These are phyloP conservation scores for Ceratocystis diversiconidia DNA, from an alignment of 2,329 filamentous ascomycete genomes.

Conservation along the genomic window DNA sequence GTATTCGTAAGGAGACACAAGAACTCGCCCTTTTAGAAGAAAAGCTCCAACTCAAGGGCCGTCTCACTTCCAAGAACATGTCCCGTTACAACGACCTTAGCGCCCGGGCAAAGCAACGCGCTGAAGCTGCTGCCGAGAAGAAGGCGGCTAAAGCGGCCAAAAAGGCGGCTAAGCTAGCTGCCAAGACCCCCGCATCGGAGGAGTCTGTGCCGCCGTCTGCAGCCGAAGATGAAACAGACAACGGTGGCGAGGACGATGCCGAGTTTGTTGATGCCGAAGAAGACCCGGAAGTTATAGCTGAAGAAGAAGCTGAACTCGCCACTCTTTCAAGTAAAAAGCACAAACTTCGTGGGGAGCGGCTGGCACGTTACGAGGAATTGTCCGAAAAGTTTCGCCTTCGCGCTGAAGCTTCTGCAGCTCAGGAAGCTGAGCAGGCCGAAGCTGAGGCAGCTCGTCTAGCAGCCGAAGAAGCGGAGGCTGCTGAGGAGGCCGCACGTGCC, in stretches of 20 bases:
- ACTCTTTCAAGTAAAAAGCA: slow-evolving; percentile 24
- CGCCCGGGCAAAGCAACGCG: slow-evolving; percentile 7
- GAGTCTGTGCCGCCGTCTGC: background rate
- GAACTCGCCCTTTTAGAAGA: slow-evolving; percentile 13
- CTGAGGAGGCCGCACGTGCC: background rate
- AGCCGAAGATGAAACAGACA: background rate
- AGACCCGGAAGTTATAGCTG: slow-evolving; percentile 20
- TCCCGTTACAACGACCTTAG: slow-evolving; percentile 14
- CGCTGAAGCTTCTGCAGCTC: slow-evolving; percentile 21
- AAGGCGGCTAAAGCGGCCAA: slow-evolving; percentile 28
- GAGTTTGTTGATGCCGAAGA: slow-evolving; percentile 15
- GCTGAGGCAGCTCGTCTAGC: background rate
- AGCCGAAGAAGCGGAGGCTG: slow-evolving; percentile 24
- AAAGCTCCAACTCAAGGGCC: slow-evolving; percentile 6
- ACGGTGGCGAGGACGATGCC: slow-evolving; percentile 1
- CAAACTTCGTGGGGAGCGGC: background rate
- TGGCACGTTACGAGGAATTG: slow-evolving; percentile 11
- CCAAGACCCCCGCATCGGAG: slow-evolving; percentile 20
- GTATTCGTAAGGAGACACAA: slow-evolving; percentile 9
- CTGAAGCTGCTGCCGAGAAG: slow-evolving; percentile 21
- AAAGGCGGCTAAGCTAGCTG: slow-evolving; percentile 23
- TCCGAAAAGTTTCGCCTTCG: slow-evolving; percentile 9
- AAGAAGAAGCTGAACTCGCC: slow-evolving; percentile 27
- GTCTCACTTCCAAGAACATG: slow-evolving; percentile 6
- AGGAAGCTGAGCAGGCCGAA: slow-evolving; percentile 19